A percentile compares a stretch with the other conserved stretches of the same genome.
Evolutionary conservation across 805 yeast species (phyloP).

Genomic region (Teunomyces stri): DNA sequence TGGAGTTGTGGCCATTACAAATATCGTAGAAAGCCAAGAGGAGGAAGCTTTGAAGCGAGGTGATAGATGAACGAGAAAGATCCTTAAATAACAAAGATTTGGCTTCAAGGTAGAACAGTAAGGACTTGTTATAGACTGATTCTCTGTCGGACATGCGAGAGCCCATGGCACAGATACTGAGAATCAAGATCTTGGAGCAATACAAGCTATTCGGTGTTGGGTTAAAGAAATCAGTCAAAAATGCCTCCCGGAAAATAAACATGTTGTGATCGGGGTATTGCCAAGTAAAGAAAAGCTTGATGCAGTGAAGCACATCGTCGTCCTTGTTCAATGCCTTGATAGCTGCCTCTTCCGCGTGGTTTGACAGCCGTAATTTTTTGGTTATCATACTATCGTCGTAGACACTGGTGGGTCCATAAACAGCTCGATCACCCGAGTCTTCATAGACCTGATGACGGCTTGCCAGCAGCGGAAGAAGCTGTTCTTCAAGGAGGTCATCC

Average conservation of each 20-base stretch:
- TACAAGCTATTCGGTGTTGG: conserved; percentile 51
- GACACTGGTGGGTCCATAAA: conserved; percentile 47
- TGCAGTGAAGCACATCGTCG: conserved; percentile 34
- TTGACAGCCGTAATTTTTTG: conserved; percentile 12
- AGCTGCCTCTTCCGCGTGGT: conserved; percentile 8
- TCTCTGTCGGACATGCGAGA: conserved; percentile 48
- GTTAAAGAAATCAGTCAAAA: conserved; percentile 57
- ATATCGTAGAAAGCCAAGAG: conserved; percentile 60
- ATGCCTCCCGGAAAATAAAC: conserved; percentile 63
- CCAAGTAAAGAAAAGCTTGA: conserved; percentile 56
- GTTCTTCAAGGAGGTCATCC: conserved; percentile 9
- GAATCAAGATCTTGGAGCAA: conserved; percentile 53
- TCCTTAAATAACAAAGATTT: conserved; percentile 41
- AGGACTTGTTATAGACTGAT: conserved; percentile 39
- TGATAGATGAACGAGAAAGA: conserved; percentile 47
- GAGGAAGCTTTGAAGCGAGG: conserved; percentile 58
- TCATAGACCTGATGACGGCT: neutral
- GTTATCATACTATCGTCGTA: conserved; percentile 32
- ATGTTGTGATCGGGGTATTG: conserved; percentile 62
- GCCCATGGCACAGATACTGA: conserved; percentile 60
- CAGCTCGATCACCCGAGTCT: conserved; percentile 23
- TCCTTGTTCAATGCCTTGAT: conserved; percentile 32
- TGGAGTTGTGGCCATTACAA: conserved; percentile 55
- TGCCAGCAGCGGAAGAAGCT: neutral
- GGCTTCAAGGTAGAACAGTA: conserved; percentile 47